phyloP scores from a whole-genome alignment of 345 rosid genomes.

The Crucihimalaya himalaica region DNA sequence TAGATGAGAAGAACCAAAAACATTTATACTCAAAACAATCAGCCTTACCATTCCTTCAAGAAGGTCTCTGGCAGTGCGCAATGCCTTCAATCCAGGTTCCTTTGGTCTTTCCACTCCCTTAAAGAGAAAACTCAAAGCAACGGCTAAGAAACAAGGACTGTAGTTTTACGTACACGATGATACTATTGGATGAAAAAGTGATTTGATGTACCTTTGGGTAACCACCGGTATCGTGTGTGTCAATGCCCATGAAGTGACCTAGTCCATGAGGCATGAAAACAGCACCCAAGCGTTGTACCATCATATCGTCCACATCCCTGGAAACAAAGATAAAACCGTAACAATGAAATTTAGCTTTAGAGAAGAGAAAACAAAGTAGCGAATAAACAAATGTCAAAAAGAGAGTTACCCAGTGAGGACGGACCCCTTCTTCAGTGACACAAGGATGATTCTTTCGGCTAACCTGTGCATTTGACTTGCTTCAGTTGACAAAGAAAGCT shows the following conservation, averaged over 20 bases:
- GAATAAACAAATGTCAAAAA: not conserved
- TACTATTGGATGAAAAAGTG: not conserved
- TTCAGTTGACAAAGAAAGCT: conserved; percentile 25
- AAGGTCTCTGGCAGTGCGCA: conserved; percentile 75
- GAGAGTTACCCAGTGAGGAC: conserved; percentile 67
- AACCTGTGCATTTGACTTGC: conserved; percentile 52
- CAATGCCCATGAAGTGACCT: conserved; percentile 91
- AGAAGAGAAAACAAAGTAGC: conserved; percentile 5
- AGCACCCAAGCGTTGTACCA: conserved; percentile 77
- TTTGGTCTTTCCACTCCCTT: conserved; percentile 73
- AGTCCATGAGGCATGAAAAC: conserved; percentile 96
- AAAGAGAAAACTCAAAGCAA: conserved; percentile 17
- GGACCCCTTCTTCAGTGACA: conserved; percentile 66
- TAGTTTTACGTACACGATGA: conserved; percentile 1
- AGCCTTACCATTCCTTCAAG: conserved; percentile 77
- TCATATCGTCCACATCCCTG: conserved; percentile 80
- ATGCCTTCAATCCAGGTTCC: conserved; percentile 75
- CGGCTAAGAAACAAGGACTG: not conserved
- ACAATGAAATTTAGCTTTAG: not conserved
- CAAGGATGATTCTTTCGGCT: conserved; percentile 76
- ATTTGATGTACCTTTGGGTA: conserved; percentile 56
- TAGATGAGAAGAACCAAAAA: not conserved
- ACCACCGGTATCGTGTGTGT: conserved; percentile 96
- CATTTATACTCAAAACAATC: not conserved
- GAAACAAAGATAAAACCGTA: conserved; percentile 10